Evolutionary conservation across 352 stramenopile genomes (phyloP), one percentile per base, ranked within the genome.

Genomic region (Aphanomyces cochlioides): DNA sequence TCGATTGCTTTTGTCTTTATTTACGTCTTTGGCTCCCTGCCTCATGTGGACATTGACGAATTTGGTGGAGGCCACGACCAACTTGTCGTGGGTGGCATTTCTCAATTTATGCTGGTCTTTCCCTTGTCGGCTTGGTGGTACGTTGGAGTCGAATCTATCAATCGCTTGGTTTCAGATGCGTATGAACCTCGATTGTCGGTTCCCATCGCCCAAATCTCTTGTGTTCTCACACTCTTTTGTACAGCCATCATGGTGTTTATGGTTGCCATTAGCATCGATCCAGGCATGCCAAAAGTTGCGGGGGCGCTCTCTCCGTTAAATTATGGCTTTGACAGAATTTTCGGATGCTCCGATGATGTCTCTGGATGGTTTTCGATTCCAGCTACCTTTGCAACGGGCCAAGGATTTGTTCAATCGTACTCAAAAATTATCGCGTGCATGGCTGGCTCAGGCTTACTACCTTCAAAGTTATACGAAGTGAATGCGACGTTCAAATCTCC

Each of bases 381-480:
- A 1, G 70, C 69, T 7, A 77, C 73, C 68, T 78, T 77, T 65
- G 73, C 73, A 10, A 78, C 73, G 43, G 73, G 67, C 8, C 78
- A 77, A 39, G 75, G 75, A 15, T 78, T 80, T 0, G 38, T 67
- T 36, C 17, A 74, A 72, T 73, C 67, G 28, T 80, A 82, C 34
- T 70, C 74, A 10, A 82, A 82, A 50, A 67, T 82, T 47, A 71
- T 82, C 47, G 37, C 59, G 15, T 73, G 73, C 5, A 77, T 82
- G 73, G 67, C 77, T 17, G 72, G 61, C 6, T 82, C 77, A 13
- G 75, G 74, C 50, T 57, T 82, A 47, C 64, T 82, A 36, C 77
- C 77, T 5, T 34, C 58, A 1, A 73, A 76, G 2, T 72, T 88
- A 37, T 12, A 39, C 5, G 28, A 37, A 6, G 2, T 12, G 6